These are phyloP conservation scores for Brassica balearica DNA, from an alignment of 441 rosid genomes.

Conservation along the genomic window DNA sequence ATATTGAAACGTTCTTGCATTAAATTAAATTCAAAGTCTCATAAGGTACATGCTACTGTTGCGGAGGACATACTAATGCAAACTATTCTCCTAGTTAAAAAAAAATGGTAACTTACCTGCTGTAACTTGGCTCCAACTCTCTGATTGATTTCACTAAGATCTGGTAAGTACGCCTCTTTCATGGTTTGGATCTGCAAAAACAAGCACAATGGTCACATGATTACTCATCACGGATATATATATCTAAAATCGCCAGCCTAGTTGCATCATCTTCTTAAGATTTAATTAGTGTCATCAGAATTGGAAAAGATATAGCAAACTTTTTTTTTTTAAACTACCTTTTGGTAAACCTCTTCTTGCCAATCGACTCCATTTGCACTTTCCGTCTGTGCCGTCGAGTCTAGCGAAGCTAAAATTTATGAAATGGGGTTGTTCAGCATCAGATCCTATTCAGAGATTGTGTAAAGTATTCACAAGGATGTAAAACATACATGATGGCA, in stretches of 20 bases:
- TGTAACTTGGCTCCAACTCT: constrained; percentile 71
- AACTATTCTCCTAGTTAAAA: constrained; percentile 8
- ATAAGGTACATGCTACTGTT: constrained; percentile 8
- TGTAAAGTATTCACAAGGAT: constrained; percentile 26
- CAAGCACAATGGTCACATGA: constrained; percentile 30
- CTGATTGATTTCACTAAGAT: constrained; percentile 81
- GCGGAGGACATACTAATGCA: constrained; percentile 19
- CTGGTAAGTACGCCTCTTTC: constrained; percentile 78
- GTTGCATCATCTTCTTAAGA: no score
- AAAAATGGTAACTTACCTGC: constrained; percentile 56
- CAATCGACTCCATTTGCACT: constrained; percentile 75
- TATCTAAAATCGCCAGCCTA: not conserved
- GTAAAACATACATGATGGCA: constrained; percentile 74
- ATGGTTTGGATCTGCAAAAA: constrained; percentile 69
- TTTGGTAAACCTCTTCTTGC: constrained; percentile 89
- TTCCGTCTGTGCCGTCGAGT: constrained; percentile 78
- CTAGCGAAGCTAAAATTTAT: constrained; percentile 69
- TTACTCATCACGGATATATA: constrained; percentile 9
- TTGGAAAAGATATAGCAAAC: constrained; percentile 5
- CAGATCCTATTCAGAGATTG: constrained; percentile 9
- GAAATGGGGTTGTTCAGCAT: constrained; percentile 23
- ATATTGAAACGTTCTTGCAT: constrained; percentile 20
- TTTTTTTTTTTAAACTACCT: constrained; percentile 52
- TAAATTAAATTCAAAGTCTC: not conserved
- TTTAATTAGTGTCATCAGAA: no score